A percentile compares a stretch with the other conserved stretches of the same genome.
Conservation (phyloP, 495 filamentous ascomycete genomes). For the Aspergillus indologenus region DNA sequence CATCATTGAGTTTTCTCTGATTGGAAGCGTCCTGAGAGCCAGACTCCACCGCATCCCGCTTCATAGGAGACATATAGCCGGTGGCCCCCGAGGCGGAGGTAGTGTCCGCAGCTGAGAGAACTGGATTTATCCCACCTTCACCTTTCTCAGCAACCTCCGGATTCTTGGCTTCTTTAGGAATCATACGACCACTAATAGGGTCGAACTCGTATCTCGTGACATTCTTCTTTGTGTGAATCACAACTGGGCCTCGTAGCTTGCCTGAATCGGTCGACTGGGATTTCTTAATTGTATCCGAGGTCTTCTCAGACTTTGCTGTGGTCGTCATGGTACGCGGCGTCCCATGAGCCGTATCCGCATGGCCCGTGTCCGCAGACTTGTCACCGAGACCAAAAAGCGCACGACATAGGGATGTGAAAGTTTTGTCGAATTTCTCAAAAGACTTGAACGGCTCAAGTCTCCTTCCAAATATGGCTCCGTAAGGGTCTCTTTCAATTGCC, state of each 20-base stretch:
- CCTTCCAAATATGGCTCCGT: constrained; percentile 41
- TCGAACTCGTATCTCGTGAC: constrained; percentile 28
- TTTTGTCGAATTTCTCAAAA: constrained; percentile 15
- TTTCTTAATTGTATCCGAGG: constrained; percentile 5
- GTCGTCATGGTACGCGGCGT: constrained; percentile 4
- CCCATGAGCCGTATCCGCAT: not conserved
- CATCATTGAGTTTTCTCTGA: not conserved
- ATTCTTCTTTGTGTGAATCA: constrained; percentile 2
- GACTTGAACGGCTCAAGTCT: constrained; percentile 24
- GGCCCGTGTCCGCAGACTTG: constrained; percentile 2
- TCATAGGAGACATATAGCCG: constrained; percentile 13
- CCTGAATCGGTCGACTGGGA: not conserved
- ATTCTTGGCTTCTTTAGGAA: constrained; percentile 16
- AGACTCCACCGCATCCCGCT: not conserved
- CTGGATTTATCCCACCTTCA: not conserved
- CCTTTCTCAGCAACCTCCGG: not conserved
- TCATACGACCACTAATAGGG: constrained; percentile 43
- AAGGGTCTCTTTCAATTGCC: constrained; percentile 39
- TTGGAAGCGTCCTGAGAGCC: not conserved
- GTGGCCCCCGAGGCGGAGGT: not conserved
- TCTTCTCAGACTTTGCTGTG: not conserved
- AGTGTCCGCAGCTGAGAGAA: not conserved
- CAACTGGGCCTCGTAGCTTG: constrained; percentile 10
- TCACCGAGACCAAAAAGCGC: constrained; percentile 22
- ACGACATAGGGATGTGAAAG: constrained; percentile 28